Evolutionary conservation across 1,284 basidiomycete genomes (phyloP).

Genomic region (Sparassis latifolia): DNA sequence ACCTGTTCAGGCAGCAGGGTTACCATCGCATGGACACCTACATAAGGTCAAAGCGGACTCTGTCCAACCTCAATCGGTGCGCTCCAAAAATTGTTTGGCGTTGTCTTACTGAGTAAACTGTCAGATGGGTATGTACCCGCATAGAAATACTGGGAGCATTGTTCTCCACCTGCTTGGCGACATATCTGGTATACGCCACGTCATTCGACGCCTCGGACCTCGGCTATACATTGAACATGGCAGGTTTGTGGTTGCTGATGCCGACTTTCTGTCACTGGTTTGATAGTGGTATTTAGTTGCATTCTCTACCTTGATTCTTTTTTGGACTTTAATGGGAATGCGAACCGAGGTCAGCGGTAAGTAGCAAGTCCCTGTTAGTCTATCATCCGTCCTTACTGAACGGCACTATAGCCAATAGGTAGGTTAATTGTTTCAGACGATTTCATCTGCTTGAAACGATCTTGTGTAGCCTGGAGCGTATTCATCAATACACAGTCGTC

Average conservation of each 20-base stretch:
- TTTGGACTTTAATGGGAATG: slow-evolving; percentile 47
- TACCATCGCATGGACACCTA: slow-evolving; percentile 42
- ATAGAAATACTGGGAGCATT: slow-evolving; percentile 43
- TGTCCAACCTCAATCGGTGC: slow-evolving; percentile 45
- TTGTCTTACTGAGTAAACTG: too few species aligned
- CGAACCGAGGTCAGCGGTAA: slow-evolving; percentile 50
- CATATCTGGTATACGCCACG: slow-evolving; percentile 43
- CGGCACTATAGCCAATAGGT: slow-evolving; percentile 40
- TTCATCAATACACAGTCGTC: slow-evolving; percentile 65
- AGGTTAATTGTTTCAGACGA: not conserved
- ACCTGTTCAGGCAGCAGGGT: slow-evolving; percentile 38
- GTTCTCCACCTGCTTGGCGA: slow-evolving; percentile 45
- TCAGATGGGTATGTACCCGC: slow-evolving; percentile 15
- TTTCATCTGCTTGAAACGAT: not conserved
- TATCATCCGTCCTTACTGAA: not conserved
- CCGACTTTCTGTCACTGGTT: not conserved
- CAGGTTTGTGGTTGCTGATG: slow-evolving; percentile 22
- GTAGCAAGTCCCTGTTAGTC: slow-evolving; percentile 5
- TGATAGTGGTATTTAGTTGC: slow-evolving; percentile 27
- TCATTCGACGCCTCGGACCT: slow-evolving; percentile 36
- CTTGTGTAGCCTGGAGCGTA: slow-evolving; percentile 58
- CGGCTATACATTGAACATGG: slow-evolving; percentile 45
- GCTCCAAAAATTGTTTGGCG: slow-evolving; percentile 1
- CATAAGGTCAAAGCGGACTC: slow-evolving; percentile 37
- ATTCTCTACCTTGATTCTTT: slow-evolving; percentile 50